These are phyloP conservation scores for Phytophthora pini DNA, from an alignment of 352 stramenopile genomes.

Conservation along the genomic window DNA sequence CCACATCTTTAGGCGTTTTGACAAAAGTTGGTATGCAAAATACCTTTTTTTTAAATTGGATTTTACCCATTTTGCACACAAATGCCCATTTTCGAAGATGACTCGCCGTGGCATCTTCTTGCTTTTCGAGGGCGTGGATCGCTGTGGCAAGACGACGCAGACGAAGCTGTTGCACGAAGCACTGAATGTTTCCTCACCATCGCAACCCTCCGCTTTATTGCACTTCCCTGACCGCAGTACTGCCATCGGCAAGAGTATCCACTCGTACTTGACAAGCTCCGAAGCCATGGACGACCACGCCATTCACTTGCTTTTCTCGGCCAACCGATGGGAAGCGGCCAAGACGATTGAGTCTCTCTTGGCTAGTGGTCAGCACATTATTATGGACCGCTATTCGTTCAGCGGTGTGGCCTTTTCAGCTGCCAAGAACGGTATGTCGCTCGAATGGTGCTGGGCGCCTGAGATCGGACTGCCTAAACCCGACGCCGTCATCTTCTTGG, in stretches of 20 bases:
- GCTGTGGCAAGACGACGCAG: constrained; percentile 99
- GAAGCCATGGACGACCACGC: constrained; percentile 95
- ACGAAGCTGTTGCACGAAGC: constrained; percentile 88
- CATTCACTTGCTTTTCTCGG: constrained; percentile 99
- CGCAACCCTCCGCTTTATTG: constrained; percentile 48
- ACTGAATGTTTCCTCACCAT: constrained; percentile 39
- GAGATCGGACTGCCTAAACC: constrained; percentile 97
- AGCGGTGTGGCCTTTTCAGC: constrained; percentile 98
- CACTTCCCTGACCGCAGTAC: constrained; percentile 89
- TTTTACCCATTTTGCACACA: no score
- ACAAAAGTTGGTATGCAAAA: no score
- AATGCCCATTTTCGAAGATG: constrained; percentile 17
- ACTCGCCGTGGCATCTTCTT: constrained; percentile 96
- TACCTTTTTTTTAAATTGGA: no score
- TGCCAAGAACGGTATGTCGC: constrained; percentile 92
- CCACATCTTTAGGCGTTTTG: no score
- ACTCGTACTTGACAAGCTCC: constrained; percentile 94
- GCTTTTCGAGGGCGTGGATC: constrained; percentile 99
- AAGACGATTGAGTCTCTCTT: constrained; percentile 74
- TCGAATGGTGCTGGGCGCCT: constrained; percentile 98
- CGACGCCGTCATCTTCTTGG: constrained; percentile 98
- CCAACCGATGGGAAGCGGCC: constrained; percentile 99
- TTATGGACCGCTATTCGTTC: constrained; percentile 98
- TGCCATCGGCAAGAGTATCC: constrained; percentile 96
- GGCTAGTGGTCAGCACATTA: constrained; percentile 87